Base-by-base conservation (phyloP, 192 early-diverging fungal species). In the Gamsiella multidivaricata region DNA sequence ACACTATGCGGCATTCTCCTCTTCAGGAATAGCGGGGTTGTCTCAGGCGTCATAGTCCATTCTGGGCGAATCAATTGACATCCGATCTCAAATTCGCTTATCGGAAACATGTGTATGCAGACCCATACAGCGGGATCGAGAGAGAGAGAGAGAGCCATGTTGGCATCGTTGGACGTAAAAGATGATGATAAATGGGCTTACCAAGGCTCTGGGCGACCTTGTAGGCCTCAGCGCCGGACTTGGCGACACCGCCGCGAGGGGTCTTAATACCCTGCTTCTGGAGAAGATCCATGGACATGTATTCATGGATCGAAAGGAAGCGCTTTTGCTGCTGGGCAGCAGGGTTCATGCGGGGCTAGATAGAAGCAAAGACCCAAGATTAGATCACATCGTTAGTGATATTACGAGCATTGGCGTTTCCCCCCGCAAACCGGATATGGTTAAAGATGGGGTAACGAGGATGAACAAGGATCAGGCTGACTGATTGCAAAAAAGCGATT, bases 281-380 rank as follows among this genome's bases (percentile, higher is more conserved):
- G 69, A 99, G 88, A 32, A 99, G 88, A 37, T 95, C 93, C 84
- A 96, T 95, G 18, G 96, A 98, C 71, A 93, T 83, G 88, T 99
- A 93, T 87, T 99, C 98, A 81, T 99, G 98, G 79, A 99, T 98
- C 60, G 95, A 94, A 46, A 99, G 90, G 91, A 91, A 88, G 67
- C 94, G 93, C 84, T 90, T 90, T 64, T 91, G 89, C 74, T 90
- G 88, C 18, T 68, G 65, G 52, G 47, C 61, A 69, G 61, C 65
- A 50, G 34, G 32, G 64, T 76, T 76, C 63, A 67, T 61, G 66
- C 65, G 74, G 66, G 74, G 65, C 74, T 78, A 64, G 36, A 36
- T 3, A 8, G 26, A 5, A 49, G 18, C 14, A 52, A 31, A 41
- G 39, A 41, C 8, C 39, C 39, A 41, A 41, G n/a, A n/a, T n/a